Conservation (phyloP, 2,329 filamentous ascomycete species). For the Pestalotiopsis sp. region DNA sequence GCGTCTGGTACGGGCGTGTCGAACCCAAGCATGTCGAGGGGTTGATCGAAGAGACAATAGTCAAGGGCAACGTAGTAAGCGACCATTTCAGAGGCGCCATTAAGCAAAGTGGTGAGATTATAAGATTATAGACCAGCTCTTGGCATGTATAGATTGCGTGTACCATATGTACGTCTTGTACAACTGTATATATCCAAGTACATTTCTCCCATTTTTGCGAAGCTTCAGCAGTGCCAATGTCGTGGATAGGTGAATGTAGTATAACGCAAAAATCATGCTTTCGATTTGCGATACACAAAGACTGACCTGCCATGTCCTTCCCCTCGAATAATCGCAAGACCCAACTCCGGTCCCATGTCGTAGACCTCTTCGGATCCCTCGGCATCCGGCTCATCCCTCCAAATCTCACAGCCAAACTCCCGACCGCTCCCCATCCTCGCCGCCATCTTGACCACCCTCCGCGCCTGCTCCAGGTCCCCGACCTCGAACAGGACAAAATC, state of each 20-base stretch:
- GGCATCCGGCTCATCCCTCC: constrained; percentile 68
- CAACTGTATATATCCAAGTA: background rate
- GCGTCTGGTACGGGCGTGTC: constrained; percentile 82
- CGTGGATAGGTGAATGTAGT: background rate
- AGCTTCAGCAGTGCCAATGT: background rate
- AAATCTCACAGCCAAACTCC: constrained; percentile 58
- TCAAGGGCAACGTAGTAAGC: constrained; percentile 66
- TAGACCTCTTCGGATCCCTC: constrained; percentile 26
- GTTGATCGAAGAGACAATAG: constrained; percentile 71
- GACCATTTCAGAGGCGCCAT: constrained; percentile 77
- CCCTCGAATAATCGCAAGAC: background rate
- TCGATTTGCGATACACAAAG: constrained; percentile 25
- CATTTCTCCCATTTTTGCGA: background rate
- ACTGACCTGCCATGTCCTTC: constrained; percentile 46
- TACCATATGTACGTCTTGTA: background rate
- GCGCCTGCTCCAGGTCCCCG: constrained; percentile 69
- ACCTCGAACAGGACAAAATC: constrained; percentile 70
- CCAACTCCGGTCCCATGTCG: constrained; percentile 21
- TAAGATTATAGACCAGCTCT: constrained; percentile 42
- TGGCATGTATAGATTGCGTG: background rate
- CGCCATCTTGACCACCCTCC: constrained; percentile 59
- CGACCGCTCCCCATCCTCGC: constrained; percentile 30
- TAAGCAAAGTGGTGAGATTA: constrained; percentile 52
- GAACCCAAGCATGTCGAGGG: constrained; percentile 77
- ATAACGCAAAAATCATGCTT: background rate